Conservation (phyloP, 257 asterid genomes). For the Nicotiana benthamiana region DNA sequence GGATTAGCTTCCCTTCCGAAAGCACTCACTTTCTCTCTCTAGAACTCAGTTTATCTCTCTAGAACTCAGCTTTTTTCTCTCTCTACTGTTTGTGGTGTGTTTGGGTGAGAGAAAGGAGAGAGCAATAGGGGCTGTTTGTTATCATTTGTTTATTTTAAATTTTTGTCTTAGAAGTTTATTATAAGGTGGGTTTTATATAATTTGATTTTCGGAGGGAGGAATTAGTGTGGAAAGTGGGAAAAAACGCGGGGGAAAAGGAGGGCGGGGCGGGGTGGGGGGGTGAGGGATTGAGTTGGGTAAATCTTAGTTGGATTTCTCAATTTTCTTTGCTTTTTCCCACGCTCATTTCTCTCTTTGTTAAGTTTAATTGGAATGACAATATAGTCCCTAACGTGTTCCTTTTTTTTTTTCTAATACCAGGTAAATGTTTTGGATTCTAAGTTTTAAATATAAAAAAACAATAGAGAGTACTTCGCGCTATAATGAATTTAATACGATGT, state of each 20-base stretch:
- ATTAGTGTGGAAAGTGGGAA: background rate
- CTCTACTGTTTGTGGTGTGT: conserved; percentile 7
- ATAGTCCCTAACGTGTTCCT: background rate
- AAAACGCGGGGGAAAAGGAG: background rate
- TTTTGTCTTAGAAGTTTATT: background rate
- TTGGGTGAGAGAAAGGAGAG: conserved; percentile 1
- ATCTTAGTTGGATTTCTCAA: too few species aligned
- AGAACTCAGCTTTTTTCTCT: background rate
- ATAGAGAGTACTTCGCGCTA: too few species aligned
- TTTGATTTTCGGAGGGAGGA: background rate
- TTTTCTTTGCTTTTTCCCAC: background rate
- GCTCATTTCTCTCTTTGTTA: background rate
- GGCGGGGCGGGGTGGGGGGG: too few species aligned
- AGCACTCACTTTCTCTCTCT: background rate
- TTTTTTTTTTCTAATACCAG: background rate
- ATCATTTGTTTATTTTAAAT: background rate
- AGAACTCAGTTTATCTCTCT: too few species aligned
- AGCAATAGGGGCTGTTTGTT: background rate
- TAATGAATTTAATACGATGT: too few species aligned
- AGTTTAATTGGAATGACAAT: background rate
- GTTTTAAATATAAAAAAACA: too few species aligned
- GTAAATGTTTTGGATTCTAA: too few species aligned
- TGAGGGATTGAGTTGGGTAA: too few species aligned
- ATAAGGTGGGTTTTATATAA: background rate
- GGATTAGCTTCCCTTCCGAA: background rate